Evolutionary conservation across 1,139 yeast genomes (phyloP).

Genomic region (Sugiyamaella sp.): DNA sequence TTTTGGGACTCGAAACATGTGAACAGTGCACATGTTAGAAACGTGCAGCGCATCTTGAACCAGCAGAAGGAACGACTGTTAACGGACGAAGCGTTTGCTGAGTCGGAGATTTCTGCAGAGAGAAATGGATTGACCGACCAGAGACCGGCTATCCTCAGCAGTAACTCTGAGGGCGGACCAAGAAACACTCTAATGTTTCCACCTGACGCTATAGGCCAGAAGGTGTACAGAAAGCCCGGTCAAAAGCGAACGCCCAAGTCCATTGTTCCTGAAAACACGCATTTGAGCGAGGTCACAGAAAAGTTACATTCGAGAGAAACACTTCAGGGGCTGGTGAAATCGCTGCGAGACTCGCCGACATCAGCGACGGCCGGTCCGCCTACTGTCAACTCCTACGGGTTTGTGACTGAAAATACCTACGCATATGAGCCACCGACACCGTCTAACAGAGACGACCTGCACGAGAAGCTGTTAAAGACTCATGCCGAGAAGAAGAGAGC

Average conservation of each 20-base stretch:
- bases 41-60: conserved; percentile 14
- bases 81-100: conserved; percentile 7
- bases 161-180: conserved; percentile 24
- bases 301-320: no score
- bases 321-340: background rate
- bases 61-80: conserved; percentile 10
- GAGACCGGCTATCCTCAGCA: conserved; percentile 23
- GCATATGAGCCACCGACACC: conserved; percentile 24
- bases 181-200: conserved; percentile 35
- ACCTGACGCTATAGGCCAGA: conserved; percentile 22
- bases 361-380: conserved; percentile 20
- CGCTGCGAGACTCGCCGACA: background rate
- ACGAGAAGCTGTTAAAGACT: conserved; percentile 24
- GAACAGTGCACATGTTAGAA: conserved; percentile 20
- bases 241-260: conserved; percentile 6
- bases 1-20: conserved; percentile 33
- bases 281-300: background rate
- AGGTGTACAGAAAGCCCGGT: conserved; percentile 1
- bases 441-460: conserved; percentile 27
- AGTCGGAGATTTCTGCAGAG: conserved; percentile 9
- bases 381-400: conserved; percentile 26
- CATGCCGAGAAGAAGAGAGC: conserved; percentile 15
- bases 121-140: conserved; percentile 25
- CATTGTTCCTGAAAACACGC: conserved; percentile 31
- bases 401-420: conserved; percentile 28